phyloP scores from a whole-genome alignment of 2,329 filamentous ascomycete genomes.

The Diaporthe velutina region DNA sequence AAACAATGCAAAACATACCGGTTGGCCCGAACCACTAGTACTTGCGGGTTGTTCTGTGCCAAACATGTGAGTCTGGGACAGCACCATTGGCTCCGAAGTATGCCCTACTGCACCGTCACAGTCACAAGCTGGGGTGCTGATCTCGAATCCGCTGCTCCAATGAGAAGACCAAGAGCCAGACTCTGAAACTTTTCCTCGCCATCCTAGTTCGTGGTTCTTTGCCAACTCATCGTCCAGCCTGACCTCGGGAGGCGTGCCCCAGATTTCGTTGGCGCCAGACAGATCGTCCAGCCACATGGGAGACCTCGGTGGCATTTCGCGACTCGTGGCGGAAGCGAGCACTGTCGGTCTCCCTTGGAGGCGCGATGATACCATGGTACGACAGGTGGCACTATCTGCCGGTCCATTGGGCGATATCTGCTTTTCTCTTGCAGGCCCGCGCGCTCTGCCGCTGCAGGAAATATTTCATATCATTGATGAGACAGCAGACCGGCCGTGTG shows the following conservation, averaged over 20 bases:
- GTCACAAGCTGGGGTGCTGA: constrained; percentile 17
- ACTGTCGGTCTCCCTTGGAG: not conserved
- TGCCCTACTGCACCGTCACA: constrained; percentile 7
- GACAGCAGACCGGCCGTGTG: constrained; percentile 19
- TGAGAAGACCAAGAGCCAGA: constrained; percentile 15
- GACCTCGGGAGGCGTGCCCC: not conserved
- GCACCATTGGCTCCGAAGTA: not conserved
- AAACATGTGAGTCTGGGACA: not conserved
- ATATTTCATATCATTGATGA: constrained; percentile 10
- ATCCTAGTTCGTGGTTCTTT: constrained; percentile 3
- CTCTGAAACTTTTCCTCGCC: constrained; percentile 21
- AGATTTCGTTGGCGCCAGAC: constrained; percentile 9
- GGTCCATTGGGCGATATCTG: not conserved
- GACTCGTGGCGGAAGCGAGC: constrained; percentile 13
- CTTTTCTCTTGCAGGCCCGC: constrained; percentile 1
- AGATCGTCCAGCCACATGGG: constrained; percentile 21
- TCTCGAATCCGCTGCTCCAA: constrained; percentile 29
- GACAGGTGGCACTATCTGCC: constrained; percentile 11
- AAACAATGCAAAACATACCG: constrained; percentile 6
- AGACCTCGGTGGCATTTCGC: not conserved
- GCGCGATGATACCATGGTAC: not conserved
- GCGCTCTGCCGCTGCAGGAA: constrained; percentile 1
- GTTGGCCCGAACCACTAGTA: constrained; percentile 1
- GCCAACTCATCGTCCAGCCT: constrained; percentile 29
- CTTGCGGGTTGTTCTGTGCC: constrained; percentile 1